Conservation (phyloP, 495 filamentous ascomycete genomes). For the Corynascus novoguineensis region DNA sequence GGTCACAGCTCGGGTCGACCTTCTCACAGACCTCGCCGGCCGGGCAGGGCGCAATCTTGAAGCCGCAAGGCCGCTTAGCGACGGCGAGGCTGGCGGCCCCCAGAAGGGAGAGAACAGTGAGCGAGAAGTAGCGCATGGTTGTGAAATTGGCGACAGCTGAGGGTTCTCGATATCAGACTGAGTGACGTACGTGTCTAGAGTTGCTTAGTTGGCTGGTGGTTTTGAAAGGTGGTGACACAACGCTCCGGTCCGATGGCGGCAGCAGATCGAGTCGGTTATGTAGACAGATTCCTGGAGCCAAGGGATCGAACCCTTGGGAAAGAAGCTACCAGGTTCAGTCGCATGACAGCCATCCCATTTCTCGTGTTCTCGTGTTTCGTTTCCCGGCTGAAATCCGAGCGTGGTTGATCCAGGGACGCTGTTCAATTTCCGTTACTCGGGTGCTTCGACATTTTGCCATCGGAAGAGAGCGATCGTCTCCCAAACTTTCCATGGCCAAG, state of each 20-base stretch:
- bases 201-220: neutral
- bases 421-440: neutral
- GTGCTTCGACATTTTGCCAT: neutral
- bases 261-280: neutral
- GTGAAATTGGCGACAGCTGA: neutral
- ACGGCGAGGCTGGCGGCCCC: slow-evolving; percentile 1
- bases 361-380: no score
- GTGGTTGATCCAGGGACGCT: neutral
- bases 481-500: slow-evolving; percentile 11
- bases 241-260: no score
- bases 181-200: no score
- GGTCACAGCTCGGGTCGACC: slow-evolving; percentile 17
- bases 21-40: slow-evolving; percentile 11
- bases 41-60: slow-evolving; percentile 24
- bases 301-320: neutral
- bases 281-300: neutral
- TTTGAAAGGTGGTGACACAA: no score
- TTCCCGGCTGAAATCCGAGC: slow-evolving; percentile 8
- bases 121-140: slow-evolving; percentile 9
- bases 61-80: slow-evolving; percentile 18
- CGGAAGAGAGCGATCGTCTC: slow-evolving; percentile 1
- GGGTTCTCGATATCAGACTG: neutral
- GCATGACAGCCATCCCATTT: slow-evolving; percentile 2
- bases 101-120: slow-evolving; percentile 11
- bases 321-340: neutral